phyloP scores from a whole-genome alignment of 2,329 filamentous ascomycete genomes.

The Pyricularia grisea region DNA sequence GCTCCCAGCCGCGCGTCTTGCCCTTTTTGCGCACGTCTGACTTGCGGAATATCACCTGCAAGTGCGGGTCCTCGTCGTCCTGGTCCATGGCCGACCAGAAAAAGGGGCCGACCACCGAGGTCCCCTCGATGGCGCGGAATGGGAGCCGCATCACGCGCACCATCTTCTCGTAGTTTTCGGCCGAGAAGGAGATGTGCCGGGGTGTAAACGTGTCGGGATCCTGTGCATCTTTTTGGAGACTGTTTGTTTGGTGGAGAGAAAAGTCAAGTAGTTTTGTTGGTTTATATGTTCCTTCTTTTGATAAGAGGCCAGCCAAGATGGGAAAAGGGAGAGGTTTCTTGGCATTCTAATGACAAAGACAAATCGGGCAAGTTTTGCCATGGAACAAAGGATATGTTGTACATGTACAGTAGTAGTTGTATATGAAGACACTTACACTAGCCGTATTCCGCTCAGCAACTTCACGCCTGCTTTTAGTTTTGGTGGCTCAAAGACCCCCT shows the following conservation, averaged over 20 bases:
- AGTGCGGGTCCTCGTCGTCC: conserved; percentile 42
- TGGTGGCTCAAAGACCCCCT: conserved; percentile 43
- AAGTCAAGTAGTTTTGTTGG: background rate
- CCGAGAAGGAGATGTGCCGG: conserved; percentile 41
- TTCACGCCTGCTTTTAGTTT: conserved; percentile 31
- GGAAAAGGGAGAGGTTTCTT: too few relatives aligned
- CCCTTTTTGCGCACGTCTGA: conserved; percentile 53
- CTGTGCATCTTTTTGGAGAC: conserved; percentile 45
- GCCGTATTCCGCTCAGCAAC: conserved; percentile 40
- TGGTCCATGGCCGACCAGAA: conserved; percentile 52
- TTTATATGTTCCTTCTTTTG: background rate
- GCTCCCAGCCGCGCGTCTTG: conserved; percentile 53
- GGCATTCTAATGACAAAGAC: too few relatives aligned
- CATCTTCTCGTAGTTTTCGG: conserved; percentile 44
- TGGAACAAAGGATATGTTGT: too few relatives aligned
- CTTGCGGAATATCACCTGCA: conserved; percentile 50
- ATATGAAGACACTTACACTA: conserved; percentile 33
- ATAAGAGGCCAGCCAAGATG: background rate
- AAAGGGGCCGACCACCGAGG: conserved; percentile 50
- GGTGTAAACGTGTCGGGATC: conserved; percentile 50
- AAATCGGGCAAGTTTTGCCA: too few relatives aligned
- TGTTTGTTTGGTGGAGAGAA: conserved; percentile 14
- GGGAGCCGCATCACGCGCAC: conserved; percentile 43
- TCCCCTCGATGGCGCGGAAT: conserved; percentile 47
- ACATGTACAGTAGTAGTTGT: too few relatives aligned